A percentile compares a stretch with the other conserved stretches of the same genome.
phyloP scores from a whole-genome alignment of 352 stramenopile species.

The Phytophthora macrochlamydospora region DNA sequence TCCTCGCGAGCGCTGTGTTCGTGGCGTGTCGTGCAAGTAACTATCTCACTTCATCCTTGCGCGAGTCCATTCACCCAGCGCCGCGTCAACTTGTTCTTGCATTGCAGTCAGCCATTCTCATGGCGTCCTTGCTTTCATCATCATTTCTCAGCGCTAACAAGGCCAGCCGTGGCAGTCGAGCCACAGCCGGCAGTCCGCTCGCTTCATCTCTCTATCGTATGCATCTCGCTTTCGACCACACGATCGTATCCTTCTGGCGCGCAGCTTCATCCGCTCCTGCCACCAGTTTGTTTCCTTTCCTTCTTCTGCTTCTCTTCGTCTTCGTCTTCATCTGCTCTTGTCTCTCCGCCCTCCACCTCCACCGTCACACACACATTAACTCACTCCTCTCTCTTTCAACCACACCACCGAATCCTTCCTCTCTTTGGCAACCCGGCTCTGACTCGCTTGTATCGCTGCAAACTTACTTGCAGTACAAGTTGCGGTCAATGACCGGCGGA shows the following conservation, averaged over 20 bases:
- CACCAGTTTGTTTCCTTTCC: background rate
- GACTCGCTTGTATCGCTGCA: background rate
- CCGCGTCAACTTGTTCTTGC: background rate
- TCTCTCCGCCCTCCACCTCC: background rate
- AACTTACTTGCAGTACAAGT: conserved; percentile 96
- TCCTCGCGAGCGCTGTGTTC: background rate
- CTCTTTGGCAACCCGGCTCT: conserved; percentile 1
- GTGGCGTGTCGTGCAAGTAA: too few relatives aligned
- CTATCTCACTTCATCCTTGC: background rate
- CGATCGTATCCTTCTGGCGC: conserved; percentile 1
- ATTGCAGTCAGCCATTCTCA: background rate
- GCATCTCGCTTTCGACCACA: background rate
- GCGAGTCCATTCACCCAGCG: background rate
- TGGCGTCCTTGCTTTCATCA: conserved; percentile 2
- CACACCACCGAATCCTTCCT: conserved; percentile 10
- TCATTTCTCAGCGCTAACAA: conserved; percentile 4
- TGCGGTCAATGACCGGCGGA: conserved; percentile 97
- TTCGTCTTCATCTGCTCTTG: background rate
- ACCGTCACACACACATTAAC: background rate
- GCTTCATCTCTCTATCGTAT: background rate
- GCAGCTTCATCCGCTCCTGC: conserved; percentile 7
- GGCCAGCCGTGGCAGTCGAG: background rate
- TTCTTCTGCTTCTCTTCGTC: conserved; percentile 16
- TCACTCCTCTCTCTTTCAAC: background rate
- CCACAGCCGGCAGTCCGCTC: background rate